Evolutionary conservation across 306 rosid species (phyloP).

Genomic region (Lablab purpureus): DNA sequence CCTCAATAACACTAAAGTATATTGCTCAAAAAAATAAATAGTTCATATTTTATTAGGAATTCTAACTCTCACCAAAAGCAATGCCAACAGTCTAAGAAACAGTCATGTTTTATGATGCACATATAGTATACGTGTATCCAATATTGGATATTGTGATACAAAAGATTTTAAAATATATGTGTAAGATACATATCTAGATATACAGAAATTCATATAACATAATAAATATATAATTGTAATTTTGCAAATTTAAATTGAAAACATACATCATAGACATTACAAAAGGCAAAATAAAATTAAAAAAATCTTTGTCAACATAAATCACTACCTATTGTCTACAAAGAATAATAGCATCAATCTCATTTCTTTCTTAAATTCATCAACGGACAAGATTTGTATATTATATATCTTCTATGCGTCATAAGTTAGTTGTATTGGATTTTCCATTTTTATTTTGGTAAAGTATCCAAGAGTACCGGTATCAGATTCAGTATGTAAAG

Average conservation of each 20-base stretch:
- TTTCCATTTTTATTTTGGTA: too few species aligned
- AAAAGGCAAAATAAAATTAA: too few species aligned
- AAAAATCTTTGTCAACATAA: background rate
- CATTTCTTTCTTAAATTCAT: background rate
- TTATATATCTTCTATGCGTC: too few species aligned
- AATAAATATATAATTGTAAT: background rate
- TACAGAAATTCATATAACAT: background rate
- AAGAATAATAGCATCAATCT: background rate
- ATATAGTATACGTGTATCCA: too few species aligned
- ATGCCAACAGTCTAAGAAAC: background rate
- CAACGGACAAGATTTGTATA: background rate
- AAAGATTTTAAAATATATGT: too few species aligned
- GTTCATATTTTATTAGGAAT: slow-evolving; percentile 1
- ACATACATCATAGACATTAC: too few species aligned
- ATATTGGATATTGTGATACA: background rate
- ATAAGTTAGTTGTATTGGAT: too few species aligned
- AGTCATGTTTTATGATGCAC: background rate
- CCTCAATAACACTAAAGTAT: background rate
- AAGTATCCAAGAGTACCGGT: too few species aligned
- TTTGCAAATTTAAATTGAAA: background rate
- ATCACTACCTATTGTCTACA: background rate
- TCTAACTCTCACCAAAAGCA: background rate
- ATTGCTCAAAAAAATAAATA: background rate
- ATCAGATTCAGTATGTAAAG: too few species aligned
- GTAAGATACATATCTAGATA: too few species aligned